Base-by-base conservation (phyloP, 345 rosid genomes). In the Melastoma malabathricum region DNA sequence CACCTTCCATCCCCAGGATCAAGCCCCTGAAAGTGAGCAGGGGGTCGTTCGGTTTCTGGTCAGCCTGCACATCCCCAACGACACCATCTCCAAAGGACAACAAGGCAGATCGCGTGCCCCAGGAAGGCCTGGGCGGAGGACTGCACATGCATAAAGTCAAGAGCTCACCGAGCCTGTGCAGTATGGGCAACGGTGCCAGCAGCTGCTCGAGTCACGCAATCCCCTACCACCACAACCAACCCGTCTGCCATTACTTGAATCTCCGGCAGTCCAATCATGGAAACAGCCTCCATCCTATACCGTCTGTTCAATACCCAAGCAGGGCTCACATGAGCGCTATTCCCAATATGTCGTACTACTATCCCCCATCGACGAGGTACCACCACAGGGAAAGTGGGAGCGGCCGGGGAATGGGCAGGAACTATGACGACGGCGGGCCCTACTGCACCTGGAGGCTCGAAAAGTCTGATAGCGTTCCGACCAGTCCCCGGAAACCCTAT, bases 131-230 rank as follows among this genome's bases (percentile, higher is more conserved):
- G 57, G 0, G 54, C 29, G 12, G 67, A 63, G 13, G 70, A 53
- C 63, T 57, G 62, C 55, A 69, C 0, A 57, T 89, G 81, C 83
- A 61, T 56, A 83, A 49, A 69, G 95, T 86, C n/a, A 70, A 53
- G 0, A 89, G 97, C 59, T 77, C 88, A 13, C 95, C 94, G 2
- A 75, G 69, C 65, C 82, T 89, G 4, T 63, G 62, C 59, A 70
- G 59, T 48, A 73, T 75, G 17, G 59, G 31, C 7, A 57, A 57
- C 55, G 54, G 17, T 25, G n/a, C 50, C 17, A 58, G 10, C 50
- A 59, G 34, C 44, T 17, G 17, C 3, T 59, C 39, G 71, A 62
- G 8, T 46, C 27, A 20, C 8, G 74, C 55, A 13, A 50, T 51
- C 46, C 20, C 54, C 29, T 48, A 64, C 44, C 76, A 59, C 56